Percentiles rank a stretch among this genome's conserved stretches.
Conservation (phyloP, 1,284 basidiomycete genomes). For the Puccinia triticina region DNA sequence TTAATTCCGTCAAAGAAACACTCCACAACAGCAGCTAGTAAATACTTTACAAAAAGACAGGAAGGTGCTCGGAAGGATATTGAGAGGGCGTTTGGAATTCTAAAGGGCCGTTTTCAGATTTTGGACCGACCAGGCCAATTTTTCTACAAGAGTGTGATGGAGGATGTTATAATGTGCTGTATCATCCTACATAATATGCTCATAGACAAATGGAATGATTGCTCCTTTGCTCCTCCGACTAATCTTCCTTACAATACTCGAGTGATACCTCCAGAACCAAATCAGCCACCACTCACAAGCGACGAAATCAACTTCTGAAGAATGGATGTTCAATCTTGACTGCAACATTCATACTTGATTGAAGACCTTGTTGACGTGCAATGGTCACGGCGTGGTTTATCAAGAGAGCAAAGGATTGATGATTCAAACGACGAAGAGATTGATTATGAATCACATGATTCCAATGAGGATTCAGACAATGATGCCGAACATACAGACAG, state of each 20-base stretch:
- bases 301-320: neutral
- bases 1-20: neutral
- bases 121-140: neutral
- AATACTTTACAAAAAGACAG: neutral
- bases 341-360: neutral
- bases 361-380: neutral
- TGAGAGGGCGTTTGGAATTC: slow-evolving; percentile 3
- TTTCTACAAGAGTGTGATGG: neutral
- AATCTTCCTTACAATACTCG: neutral
- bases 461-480: no score
- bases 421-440: slow-evolving; percentile 4
- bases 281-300: neutral
- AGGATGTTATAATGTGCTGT: neutral
- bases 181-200: slow-evolving; percentile 18
- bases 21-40: neutral
- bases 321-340: neutral
- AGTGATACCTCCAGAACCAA: neutral
- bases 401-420: neutral
- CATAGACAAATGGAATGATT: neutral
- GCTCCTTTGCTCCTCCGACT: no score
- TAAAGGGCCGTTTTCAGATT: slow-evolving; percentile 12
- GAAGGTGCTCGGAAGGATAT: slow-evolving; percentile 22
- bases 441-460: no score
- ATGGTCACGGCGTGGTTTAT: neutral
- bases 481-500: no score